Base-by-base conservation (phyloP, 2,329 filamentous ascomycete genomes). In the Trichoderma koningiopsis region DNA sequence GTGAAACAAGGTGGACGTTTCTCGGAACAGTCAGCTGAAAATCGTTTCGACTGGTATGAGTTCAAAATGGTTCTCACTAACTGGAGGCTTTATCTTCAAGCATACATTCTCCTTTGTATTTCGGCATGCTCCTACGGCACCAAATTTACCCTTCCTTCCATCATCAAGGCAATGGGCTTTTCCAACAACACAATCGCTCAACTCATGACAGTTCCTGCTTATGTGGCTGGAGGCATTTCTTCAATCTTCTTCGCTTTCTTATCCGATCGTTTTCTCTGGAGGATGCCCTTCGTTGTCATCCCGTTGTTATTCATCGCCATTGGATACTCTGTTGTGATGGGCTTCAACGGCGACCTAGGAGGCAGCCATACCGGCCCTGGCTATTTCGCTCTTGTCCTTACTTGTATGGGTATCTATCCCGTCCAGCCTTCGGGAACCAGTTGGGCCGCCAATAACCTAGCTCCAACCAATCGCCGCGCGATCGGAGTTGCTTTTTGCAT, bases 401-500 rank as follows among this genome's bases (percentile, higher is more conserved):
- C 87, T 0, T 89, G 89, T 0, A 81, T 91, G 69, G 91, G 91
- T 0, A 92, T 92, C 67, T 92, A 92, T 73, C 90, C 91, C 0
- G 87, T 85, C 58, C 88, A 92, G 68, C 78, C 90, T 1, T 72
- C 77, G 4, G 91, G 88, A 0, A 88, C 92, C 47, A 85, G 88
- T 0, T 93, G 91, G 91, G 81, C 84, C 0, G 85, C 85, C 35
- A 92, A 92, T 77, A 93, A 93, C 70, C 84, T 88, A n/a, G 91
- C 76, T 0, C 78, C 78, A 1, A 73, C 77, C 0, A 75, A 74
- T 10, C 76, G 80, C 58, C 73, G 81, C n/a, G 78, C 78, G 0
- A 77, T 82, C 35, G 79, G 77, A 0, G 76, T 83, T 24, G 81
- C 78, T 0, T 75, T 81, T 35, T 79, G 78, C 71, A 80, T 79